These are phyloP conservation scores for Blastomyces silverae DNA, from an alignment of 2,329 filamentous ascomycete genomes.

Conservation along the genomic window DNA sequence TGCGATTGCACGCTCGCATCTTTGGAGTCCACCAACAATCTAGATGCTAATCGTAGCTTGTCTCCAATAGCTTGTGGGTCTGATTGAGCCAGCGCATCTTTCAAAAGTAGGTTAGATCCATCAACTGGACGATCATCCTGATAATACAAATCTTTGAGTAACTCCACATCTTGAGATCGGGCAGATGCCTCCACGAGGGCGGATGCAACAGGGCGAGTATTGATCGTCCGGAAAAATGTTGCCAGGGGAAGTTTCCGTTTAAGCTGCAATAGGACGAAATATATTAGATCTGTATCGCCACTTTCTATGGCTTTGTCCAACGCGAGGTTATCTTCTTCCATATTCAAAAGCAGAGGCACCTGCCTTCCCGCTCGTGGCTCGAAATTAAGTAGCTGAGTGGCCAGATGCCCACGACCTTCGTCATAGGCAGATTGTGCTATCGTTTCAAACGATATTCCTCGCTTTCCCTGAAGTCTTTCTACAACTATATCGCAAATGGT, in stretches of 20 bases:
- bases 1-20: slow-evolving; percentile 62
- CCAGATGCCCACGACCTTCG: slow-evolving; percentile 80
- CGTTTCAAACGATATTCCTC: slow-evolving; percentile 89
- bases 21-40: slow-evolving; percentile 75
- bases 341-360: slow-evolving; percentile 82
- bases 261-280: slow-evolving; percentile 77
- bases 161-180: slow-evolving; percentile 65
- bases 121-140: slow-evolving; percentile 89
- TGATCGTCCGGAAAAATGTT: slow-evolving; percentile 87
- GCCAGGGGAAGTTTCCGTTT: slow-evolving; percentile 87
- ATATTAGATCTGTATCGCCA: slow-evolving; percentile 88
- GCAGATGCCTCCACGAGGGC: slow-evolving; percentile 85
- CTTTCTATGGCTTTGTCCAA: slow-evolving; percentile 95
- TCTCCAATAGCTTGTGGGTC: slow-evolving; percentile 65
- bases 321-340: slow-evolving; percentile 93
- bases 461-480: slow-evolving; percentile 75
- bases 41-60: slow-evolving; percentile 80
- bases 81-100: slow-evolving; percentile 70
- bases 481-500: slow-evolving; percentile 81
- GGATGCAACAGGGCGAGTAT: slow-evolving; percentile 73
- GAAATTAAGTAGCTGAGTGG: slow-evolving; percentile 84
- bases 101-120: slow-evolving; percentile 77
- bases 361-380: slow-evolving; percentile 94
- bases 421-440: slow-evolving; percentile 92
- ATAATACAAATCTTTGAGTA: slow-evolving; percentile 95